Base-by-base conservation (phyloP, 2,329 filamentous ascomycete species). In the Neobulgaria alba region DNA sequence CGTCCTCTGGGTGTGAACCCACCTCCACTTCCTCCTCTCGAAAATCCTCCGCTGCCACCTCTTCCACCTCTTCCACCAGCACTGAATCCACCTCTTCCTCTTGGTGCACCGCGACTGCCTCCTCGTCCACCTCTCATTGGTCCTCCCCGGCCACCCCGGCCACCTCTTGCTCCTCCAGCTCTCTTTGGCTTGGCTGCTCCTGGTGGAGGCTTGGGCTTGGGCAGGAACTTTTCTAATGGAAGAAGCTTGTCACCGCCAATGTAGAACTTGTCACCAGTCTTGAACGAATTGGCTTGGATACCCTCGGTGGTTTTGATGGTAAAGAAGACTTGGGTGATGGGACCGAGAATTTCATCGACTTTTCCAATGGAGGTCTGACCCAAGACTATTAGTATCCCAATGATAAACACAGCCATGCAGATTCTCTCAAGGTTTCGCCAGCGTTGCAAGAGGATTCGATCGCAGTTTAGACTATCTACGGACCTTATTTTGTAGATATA, bases 401-500 rank as follows among this genome's bases (percentile, higher is more conserved):
- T 12, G 30, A 18, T 29, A 17, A 23, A n/a, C n/a, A n/a, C n/a
- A n/a, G n/a, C n/a, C n/a, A n/a, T n/a, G n/a, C n/a, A n/a, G n/a
- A n/a, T n/a, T n/a, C n/a, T n/a, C n/a, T n/a, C n/a, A n/a, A n/a
- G n/a, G n/a, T n/a, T n/a, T n/a, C n/a, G n/a, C n/a, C n/a, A n/a
- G n/a, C n/a, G n/a, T n/a, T n/a, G n/a, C n/a, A n/a, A n/a, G n/a
- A n/a, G n/a, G n/a, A n/a, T n/a, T n/a, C n/a, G n/a, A n/a, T n/a
- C n/a, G n/a, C n/a, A n/a, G n/a, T n/a, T n/a, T n/a, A n/a, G n/a
- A n/a, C n/a, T n/a, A 26, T 7, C 19, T 39, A 40, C 63, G 49
- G 60, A 82, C 84, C 75, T 96, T 98, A 74, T 96, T 98, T 75
- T 96, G 90, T 58, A 96, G 82, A 71, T 92, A 98, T 65, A 98